phyloP scores from a whole-genome alignment of 2,329 filamentous ascomycete genomes.

The Phialophora chinensis region DNA sequence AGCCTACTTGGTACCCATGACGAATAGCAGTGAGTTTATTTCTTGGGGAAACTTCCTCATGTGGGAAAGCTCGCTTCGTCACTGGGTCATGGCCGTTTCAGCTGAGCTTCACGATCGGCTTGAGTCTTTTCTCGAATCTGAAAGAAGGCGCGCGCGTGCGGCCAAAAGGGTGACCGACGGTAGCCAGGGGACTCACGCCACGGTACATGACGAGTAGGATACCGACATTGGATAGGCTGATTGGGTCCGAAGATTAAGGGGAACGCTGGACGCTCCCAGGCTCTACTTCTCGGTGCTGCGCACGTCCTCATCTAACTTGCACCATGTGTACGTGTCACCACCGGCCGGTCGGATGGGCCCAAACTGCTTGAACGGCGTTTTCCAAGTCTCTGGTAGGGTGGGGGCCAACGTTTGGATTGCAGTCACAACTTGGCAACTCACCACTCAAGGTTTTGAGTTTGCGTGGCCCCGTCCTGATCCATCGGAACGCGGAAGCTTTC shows the following conservation, averaged over 20 bases:
- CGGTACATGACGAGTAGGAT: not conserved
- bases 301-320: not conserved
- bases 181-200: not conserved
- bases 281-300: too few species aligned
- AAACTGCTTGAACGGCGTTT: constrained; percentile 2
- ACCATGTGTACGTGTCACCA: too few species aligned
- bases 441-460: not conserved
- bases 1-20: too few species aligned
- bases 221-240: not conserved
- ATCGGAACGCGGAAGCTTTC: constrained; percentile 29
- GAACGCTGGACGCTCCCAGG: too few species aligned
- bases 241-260: not conserved
- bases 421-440: not conserved
- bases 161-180: not conserved
- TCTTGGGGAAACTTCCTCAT: constrained; percentile 4
- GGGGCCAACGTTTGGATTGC: constrained; percentile 18
- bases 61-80: constrained; percentile 9
- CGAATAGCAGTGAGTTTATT: not conserved
- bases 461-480: not conserved
- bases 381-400: not conserved
- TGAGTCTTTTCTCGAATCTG: not conserved
- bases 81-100: not conserved
- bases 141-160: not conserved
- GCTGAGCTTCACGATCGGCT: not conserved
- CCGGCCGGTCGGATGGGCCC: constrained; percentile 1